Percentiles rank a stretch among this genome's conserved stretches.
These are phyloP conservation scores for Diaporthe longicolla DNA, from an alignment of 2,329 filamentous ascomycete species.

Conservation along the genomic window DNA sequence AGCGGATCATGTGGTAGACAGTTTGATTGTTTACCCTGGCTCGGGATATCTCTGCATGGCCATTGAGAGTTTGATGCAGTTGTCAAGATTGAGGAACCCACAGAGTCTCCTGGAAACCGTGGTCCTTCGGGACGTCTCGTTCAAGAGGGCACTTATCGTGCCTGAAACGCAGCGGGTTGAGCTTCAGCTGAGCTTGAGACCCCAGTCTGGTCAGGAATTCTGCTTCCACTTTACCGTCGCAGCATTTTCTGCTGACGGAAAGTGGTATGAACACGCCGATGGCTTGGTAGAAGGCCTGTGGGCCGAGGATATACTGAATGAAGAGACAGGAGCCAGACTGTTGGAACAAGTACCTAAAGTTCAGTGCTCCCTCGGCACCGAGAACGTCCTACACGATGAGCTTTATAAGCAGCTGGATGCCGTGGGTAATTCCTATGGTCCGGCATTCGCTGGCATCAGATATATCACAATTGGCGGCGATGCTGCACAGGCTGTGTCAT, in stretches of 20 bases:
- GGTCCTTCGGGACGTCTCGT: neutral
- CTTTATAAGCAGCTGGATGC: neutral
- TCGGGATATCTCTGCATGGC: slow-evolving; percentile 55
- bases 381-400: neutral
- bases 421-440: slow-evolving; percentile 9
- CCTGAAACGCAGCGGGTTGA: slow-evolving; percentile 33
- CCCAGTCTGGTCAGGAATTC: neutral
- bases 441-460: neutral
- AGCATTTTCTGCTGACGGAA: neutral
- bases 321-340: neutral
- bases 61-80: slow-evolving; percentile 47
- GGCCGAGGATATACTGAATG: neutral
- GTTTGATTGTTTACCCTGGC: slow-evolving; percentile 36
- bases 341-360: neutral
- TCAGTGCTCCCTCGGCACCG: neutral
- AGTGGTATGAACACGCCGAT: slow-evolving; percentile 10
- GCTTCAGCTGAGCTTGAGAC: slow-evolving; percentile 12
- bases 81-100: neutral
- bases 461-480: neutral
- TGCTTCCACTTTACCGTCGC: neutral
- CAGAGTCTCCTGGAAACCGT: neutral
- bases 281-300: neutral
- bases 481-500: neutral
- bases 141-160: neutral
- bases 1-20: slow-evolving; percentile 37